These are phyloP conservation scores for Pulicaria dysenterica DNA, from an alignment of 129 eudicot genomes.

Conservation along the genomic window DNA sequence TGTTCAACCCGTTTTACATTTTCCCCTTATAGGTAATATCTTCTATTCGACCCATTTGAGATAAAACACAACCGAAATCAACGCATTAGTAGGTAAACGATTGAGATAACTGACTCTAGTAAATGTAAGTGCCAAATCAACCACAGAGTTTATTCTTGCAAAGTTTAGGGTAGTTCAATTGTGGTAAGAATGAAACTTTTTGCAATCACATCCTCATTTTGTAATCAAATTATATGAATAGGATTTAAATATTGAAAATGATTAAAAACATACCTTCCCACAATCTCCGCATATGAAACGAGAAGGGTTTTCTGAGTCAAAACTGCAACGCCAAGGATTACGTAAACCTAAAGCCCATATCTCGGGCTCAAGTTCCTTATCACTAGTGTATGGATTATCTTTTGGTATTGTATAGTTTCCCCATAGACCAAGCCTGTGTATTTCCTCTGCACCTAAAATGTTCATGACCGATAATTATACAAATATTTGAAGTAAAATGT, in stretches of 20 bases:
- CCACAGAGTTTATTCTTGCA: too few relatives aligned
- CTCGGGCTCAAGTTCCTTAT: conserved; percentile 54
- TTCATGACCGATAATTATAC: background rate
- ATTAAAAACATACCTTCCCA: conserved; percentile 52
- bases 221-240: too few relatives aligned
- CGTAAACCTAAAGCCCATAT: conserved; percentile 79
- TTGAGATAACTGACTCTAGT: too few relatives aligned
- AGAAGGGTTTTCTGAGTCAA: conserved; percentile 69
- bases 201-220: too few relatives aligned
- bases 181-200: too few relatives aligned
- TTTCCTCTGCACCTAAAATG: conserved; percentile 52
- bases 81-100: too few relatives aligned
- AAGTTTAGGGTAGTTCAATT: too few relatives aligned
- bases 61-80: too few relatives aligned
- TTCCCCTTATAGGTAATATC: too few relatives aligned
- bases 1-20: too few relatives aligned
- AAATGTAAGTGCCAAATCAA: too few relatives aligned
- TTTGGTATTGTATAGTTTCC: conserved; percentile 80
- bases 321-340: conserved; percentile 85
- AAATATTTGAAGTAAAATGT: background rate
- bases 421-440: conserved; percentile 55
- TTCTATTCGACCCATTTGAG: too few relatives aligned
- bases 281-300: conserved; percentile 64
- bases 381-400: conserved; percentile 65
- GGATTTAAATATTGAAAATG: background rate